phyloP scores from a whole-genome alignment of 164 flowering plant species.

The Macadamia integrifolia region DNA sequence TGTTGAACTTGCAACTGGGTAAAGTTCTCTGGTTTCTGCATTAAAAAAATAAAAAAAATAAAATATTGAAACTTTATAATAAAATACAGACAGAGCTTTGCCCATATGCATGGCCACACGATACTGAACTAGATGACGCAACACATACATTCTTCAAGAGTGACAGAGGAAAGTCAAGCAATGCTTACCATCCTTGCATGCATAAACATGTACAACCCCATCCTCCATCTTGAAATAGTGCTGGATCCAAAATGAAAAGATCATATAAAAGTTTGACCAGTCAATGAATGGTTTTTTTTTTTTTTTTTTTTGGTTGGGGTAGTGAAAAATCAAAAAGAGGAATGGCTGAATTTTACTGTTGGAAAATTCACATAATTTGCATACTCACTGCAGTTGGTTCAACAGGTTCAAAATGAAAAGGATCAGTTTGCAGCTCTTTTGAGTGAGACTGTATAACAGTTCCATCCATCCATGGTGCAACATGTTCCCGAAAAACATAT shows the following conservation, averaged over 20 bases:
- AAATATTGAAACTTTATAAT: neutral
- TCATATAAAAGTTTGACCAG: conserved; percentile 2
- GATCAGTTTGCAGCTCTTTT: conserved; percentile 31
- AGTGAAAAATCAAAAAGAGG: neutral
- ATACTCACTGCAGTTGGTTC: conserved; percentile 47
- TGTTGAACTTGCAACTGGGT: conserved; percentile 66
- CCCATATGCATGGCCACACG: neutral
- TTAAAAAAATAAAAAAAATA: neutral
- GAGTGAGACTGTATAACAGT: conserved; percentile 16
- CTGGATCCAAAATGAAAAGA: conserved; percentile 30
- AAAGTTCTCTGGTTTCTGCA: conserved; percentile 50
- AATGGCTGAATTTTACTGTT: neutral
- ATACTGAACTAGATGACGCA: neutral
- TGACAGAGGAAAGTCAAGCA: neutral
- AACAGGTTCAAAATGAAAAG: conserved; percentile 46
- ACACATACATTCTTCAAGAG: neutral
- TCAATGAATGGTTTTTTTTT: neutral
- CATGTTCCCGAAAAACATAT: conserved; percentile 51
- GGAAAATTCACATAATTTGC: neutral
- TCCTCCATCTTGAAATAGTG: conserved; percentile 74
- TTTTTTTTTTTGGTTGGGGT: too few relatives aligned
- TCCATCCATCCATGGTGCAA: conserved; percentile 51
- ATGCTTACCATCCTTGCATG: conserved; percentile 47
- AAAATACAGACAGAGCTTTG: neutral
- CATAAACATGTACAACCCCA: conserved; percentile 73